Conservation (phyloP, 768 basidiomycete genomes). For the Suillus clintonianus region DNA sequence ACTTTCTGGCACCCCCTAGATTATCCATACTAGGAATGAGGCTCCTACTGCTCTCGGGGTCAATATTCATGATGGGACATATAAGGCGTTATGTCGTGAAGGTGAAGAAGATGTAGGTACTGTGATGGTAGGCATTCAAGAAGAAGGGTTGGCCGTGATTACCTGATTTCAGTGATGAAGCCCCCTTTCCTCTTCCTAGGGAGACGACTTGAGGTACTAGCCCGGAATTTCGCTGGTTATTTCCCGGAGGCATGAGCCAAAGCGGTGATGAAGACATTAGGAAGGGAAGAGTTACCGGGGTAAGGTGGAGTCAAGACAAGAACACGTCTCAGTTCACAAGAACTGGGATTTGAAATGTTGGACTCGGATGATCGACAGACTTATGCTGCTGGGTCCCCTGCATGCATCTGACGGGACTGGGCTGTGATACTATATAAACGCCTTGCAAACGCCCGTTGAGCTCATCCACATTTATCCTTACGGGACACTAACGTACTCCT, state of each 20-base stretch:
- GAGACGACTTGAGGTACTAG: neutral
- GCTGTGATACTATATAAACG: neutral
- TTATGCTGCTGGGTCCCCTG: no score
- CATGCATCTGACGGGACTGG: neutral
- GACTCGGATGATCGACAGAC: conserved; percentile 1
- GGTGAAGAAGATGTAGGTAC: neutral
- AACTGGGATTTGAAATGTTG: neutral
- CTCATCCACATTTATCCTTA: neutral
- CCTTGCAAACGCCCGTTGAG: neutral
- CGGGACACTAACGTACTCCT: neutral
- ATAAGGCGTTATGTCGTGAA: neutral
- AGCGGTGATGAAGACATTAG: neutral
- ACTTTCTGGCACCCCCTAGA: conserved; percentile 26
- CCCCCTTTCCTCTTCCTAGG: neutral
- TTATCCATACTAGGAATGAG: conserved; percentile 8
- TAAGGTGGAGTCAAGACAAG: neutral
- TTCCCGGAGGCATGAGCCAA: neutral
- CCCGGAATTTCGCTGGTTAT: neutral
- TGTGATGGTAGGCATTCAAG: neutral
- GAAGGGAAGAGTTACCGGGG: neutral
- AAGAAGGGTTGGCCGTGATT: neutral
- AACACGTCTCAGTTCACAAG: conserved; percentile 4
- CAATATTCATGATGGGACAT: conserved; percentile 9
- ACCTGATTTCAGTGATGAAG: neutral
- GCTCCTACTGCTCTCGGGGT: conserved; percentile 13